A percentile compares a stretch with the other conserved stretches of the same genome.
phyloP scores from a whole-genome alignment of 2,329 filamentous ascomycete species.

The Neofusicoccum laricinum region DNA sequence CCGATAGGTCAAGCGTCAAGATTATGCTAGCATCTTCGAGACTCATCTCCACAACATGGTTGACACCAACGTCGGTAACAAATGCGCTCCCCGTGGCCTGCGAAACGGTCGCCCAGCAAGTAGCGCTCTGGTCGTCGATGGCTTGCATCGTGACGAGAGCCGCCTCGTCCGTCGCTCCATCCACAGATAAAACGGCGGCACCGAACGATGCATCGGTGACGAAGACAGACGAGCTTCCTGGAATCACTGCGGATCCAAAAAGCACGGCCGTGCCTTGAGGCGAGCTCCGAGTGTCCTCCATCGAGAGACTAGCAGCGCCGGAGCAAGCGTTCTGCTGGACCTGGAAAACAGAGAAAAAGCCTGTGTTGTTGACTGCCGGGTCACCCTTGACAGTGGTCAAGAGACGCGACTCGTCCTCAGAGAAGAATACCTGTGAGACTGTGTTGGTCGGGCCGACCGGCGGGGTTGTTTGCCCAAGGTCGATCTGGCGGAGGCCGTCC shows the following conservation, averaged over 20 bases:
- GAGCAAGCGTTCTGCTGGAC: slow-evolving; percentile 32
- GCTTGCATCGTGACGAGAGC: slow-evolving; percentile 34
- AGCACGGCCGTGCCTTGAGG: slow-evolving; percentile 57
- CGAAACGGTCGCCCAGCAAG: slow-evolving; percentile 58
- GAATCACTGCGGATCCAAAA: slow-evolving; percentile 53
- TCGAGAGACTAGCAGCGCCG: slow-evolving; percentile 18
- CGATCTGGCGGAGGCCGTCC: slow-evolving; percentile 39
- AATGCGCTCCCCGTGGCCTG: slow-evolving; percentile 51
- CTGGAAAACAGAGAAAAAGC: slow-evolving; percentile 54
- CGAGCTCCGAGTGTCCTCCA: slow-evolving; percentile 34
- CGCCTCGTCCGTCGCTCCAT: slow-evolving; percentile 29
- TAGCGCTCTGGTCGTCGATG: slow-evolving; percentile 53
- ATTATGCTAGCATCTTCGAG: slow-evolving; percentile 48
- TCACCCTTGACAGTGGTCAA: slow-evolving; percentile 62
- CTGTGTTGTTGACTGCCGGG: slow-evolving; percentile 52
- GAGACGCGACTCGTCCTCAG: slow-evolving; percentile 50
- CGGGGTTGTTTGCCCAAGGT: slow-evolving; percentile 56
- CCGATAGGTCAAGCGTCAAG: slow-evolving; percentile 37
- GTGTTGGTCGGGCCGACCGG: slow-evolving; percentile 58
- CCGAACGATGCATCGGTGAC: slow-evolving; percentile 60
- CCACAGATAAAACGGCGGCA: slow-evolving; percentile 47
- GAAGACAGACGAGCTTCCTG: slow-evolving; percentile 47
- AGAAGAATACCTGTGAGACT: slow-evolving; percentile 61
- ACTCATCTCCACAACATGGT: slow-evolving; percentile 58
- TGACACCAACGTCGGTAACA: slow-evolving; percentile 54